These are phyloP conservation scores for Trichoderma arundinaceum DNA, from an alignment of 2,329 filamentous ascomycete genomes.

Conservation along the genomic window DNA sequence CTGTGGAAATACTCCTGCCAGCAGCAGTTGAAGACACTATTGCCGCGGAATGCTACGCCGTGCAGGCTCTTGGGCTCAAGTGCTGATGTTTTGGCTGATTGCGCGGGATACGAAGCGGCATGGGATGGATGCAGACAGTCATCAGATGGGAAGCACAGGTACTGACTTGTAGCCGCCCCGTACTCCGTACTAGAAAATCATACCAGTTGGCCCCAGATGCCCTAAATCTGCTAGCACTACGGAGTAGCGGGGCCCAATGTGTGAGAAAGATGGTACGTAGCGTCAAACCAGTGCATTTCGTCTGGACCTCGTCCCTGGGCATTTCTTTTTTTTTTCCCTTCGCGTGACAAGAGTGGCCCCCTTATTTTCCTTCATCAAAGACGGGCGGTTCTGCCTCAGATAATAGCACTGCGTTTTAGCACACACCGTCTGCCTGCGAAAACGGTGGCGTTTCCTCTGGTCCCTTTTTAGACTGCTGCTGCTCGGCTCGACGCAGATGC, in stretches of 20 bases:
- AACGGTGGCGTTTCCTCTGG: background rate
- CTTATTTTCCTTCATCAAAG: background rate
- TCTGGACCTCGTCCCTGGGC: background rate
- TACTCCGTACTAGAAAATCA: conserved; percentile 11
- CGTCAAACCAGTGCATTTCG: conserved; percentile 18
- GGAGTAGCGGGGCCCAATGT: conserved; percentile 8
- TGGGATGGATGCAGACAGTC: conserved; percentile 4
- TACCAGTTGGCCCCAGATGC: conserved; percentile 19
- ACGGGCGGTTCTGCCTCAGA: conserved; percentile 1
- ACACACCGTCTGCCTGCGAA: too few species aligned
- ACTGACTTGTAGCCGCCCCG: conserved; percentile 9
- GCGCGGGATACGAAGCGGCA: conserved; percentile 3
- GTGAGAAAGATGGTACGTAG: conserved; percentile 17
- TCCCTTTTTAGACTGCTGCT: background rate
- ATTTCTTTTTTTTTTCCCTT: conserved; percentile 1
- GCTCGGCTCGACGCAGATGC: conserved; percentile 17
- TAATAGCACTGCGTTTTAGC: background rate
- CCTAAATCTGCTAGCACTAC: conserved; percentile 21
- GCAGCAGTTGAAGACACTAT: background rate
- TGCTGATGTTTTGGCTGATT: conserved; percentile 11
- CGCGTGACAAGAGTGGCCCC: conserved; percentile 16
- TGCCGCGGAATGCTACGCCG: background rate
- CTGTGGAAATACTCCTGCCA: background rate
- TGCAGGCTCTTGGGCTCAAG: background rate
- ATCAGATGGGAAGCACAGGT: background rate